Evolutionary conservation across 116 monocot genomes (phyloP).

Genomic region (Phalaenopsis hybrid): DNA sequence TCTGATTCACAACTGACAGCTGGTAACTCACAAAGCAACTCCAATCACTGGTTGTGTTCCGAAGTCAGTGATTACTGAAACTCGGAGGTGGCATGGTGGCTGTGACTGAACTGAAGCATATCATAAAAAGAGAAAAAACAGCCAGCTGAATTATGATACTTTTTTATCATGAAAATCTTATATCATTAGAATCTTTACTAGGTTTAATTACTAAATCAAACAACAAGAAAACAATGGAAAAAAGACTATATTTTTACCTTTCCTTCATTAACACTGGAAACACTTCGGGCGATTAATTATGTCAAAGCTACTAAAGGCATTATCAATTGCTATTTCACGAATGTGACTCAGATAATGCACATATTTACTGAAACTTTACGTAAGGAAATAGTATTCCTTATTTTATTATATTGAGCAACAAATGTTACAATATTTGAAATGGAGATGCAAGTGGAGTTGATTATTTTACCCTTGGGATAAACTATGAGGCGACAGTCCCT

Average conservation of each 20-base stretch:
- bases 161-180: neutral
- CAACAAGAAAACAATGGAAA: neutral
- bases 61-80: slow-evolving; percentile 91
- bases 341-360: neutral
- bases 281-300: neutral
- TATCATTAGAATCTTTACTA: neutral
- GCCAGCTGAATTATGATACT: neutral
- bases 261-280: neutral
- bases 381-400: neutral
- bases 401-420: neutral
- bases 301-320: neutral
- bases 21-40: slow-evolving; percentile 98
- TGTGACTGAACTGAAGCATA: slow-evolving; percentile 89
- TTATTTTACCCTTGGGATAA: slow-evolving; percentile 75
- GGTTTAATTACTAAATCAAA: slow-evolving; percentile 3
- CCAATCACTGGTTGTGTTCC: slow-evolving; percentile 74
- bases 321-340: neutral
- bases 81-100: slow-evolving; percentile 90
- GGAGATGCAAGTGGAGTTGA: neutral
- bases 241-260: neutral
- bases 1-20: slow-evolving; percentile 86
- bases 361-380: neutral
- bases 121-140: slow-evolving; percentile 7
- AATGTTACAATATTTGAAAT: neutral
- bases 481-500: slow-evolving; percentile 95